These are phyloP conservation scores for Ophiocordyceps sinensis DNA, from an alignment of 2,329 filamentous ascomycete species.

Conservation along the genomic window DNA sequence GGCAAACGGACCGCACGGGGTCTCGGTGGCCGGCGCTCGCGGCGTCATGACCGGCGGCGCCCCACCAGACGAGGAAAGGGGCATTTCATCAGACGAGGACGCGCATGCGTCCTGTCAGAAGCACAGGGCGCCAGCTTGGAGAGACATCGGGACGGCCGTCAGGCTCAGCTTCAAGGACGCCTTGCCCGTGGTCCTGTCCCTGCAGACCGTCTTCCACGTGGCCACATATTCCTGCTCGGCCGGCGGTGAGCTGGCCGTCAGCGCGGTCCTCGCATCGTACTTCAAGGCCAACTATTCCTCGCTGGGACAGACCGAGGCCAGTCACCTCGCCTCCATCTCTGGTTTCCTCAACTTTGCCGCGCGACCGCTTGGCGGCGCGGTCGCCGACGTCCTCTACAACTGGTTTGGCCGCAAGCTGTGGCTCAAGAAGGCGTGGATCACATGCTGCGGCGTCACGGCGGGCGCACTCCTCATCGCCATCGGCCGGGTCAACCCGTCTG, in stretches of 20 bases:
- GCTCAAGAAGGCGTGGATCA: slow-evolving; percentile 31
- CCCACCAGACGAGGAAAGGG: slow-evolving; percentile 17
- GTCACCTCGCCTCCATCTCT: slow-evolving; percentile 57
- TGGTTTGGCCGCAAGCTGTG: slow-evolving; percentile 17
- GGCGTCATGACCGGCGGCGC: slow-evolving; percentile 29
- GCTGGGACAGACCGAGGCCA: slow-evolving; percentile 40
- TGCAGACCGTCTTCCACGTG: slow-evolving; percentile 40
- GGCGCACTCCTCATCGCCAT: slow-evolving; percentile 47
- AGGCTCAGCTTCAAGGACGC: slow-evolving; percentile 41
- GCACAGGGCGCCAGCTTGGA: slow-evolving; percentile 26
- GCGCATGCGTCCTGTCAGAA: slow-evolving; percentile 25
- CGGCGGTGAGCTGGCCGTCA: slow-evolving; percentile 47
- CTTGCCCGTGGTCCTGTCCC: slow-evolving; percentile 30
- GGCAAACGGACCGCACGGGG: slow-evolving; percentile 18
- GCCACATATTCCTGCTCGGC: slow-evolving; percentile 49
- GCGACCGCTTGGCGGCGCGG: slow-evolving; percentile 49
- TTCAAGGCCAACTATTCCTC: slow-evolving; percentile 44
- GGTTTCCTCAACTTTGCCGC: slow-evolving; percentile 58
- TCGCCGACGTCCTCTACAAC: slow-evolving; percentile 36
- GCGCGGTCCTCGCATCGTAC: slow-evolving; percentile 43
- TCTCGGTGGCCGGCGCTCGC: slow-evolving; percentile 32
- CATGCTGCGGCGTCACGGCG: slow-evolving; percentile 39
- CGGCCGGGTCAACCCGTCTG: slow-evolving; percentile 48
- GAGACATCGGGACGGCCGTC: slow-evolving; percentile 38
- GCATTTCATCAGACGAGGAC: slow-evolving; percentile 19